These are phyloP conservation scores for Tarenaya hassleriana DNA, from an alignment of 345 rosid genomes.

Conservation along the genomic window DNA sequence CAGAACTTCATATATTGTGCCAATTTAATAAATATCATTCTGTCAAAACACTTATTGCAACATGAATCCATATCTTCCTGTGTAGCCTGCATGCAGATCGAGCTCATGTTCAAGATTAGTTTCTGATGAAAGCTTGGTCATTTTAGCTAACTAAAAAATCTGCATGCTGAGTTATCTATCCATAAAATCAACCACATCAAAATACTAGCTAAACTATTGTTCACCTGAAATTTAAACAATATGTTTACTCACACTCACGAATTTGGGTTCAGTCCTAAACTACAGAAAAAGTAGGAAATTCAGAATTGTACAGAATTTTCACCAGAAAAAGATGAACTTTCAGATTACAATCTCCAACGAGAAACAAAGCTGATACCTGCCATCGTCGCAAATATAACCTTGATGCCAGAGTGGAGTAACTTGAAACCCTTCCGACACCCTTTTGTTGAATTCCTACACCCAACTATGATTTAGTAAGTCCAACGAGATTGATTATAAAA, in stretches of 20 bases:
- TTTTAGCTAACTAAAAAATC: neutral
- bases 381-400: conserved; percentile 70
- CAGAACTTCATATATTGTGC: neutral
- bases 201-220: no score
- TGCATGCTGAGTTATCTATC: no score
- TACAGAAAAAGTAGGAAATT: no score
- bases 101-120: neutral
- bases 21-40: conserved; percentile 5
- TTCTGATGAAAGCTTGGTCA: neutral
- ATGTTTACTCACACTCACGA: no score
- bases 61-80: conserved; percentile 2
- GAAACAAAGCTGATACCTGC: conserved; percentile 17
- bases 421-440: conserved; percentile 86
- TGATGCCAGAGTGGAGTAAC: conserved; percentile 92
- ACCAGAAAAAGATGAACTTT: no score
- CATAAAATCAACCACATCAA: no score
- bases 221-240: no score
- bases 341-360: neutral
- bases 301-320: no score
- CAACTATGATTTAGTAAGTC: neutral
- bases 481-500: no score
- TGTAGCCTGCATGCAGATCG: neutral
- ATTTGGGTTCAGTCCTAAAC: no score
- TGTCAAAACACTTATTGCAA: neutral
- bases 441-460: conserved; percentile 60